Evolutionary conservation across 192 early-diverging fungal species (phyloP), one percentile per base, ranked within the genome.

Genomic region (Dispira parvispora): DNA sequence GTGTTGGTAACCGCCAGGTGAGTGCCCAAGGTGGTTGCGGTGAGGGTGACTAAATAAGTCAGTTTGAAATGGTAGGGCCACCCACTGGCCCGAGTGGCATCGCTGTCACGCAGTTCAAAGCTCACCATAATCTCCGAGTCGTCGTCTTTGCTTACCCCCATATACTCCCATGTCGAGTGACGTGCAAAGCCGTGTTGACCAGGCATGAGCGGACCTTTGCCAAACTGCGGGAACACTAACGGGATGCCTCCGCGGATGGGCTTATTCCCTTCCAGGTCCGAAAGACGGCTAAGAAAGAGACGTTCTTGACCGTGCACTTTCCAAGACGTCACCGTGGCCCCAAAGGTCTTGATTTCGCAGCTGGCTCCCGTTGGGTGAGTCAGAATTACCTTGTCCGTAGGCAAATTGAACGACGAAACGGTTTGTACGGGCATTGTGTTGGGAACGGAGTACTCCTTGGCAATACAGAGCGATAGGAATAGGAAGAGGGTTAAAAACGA

Each of bases 321-420:
- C 92, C 93, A 99, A 43, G 84, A 86, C 0, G 90, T 99, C 52
- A 99, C 75, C 1, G 96, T 97, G 27, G 94, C 90, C 9, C 96
- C 95, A 68, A 71, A 81, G 26, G 68, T 47, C 65, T 73, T 66
- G 18, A 78, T 57, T 61, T 71, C 69, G 18, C 46, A 68, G 13
- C 64, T 69, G 38, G 73, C 62, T 20, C 61, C 67, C 11, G 58
- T 45, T 0, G 65, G 66, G 6, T 67, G 66, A 27, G 27, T 63
- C 12, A 78, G 69, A 8, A 73, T 63, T 20, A 78, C 69, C 4
- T 66, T 45, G 66, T 74, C 70, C 44, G 73, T 27, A 3, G 47
- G 18, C 18, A 16, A 4, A 16, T 49, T 16, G 21, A 21, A 16
- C 16, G 47, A 20, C 47, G 47, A 49, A 4, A 49, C 21, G 18